Conservation (phyloP, 108 stramenopile species). For the Skeletonema tropicum region DNA sequence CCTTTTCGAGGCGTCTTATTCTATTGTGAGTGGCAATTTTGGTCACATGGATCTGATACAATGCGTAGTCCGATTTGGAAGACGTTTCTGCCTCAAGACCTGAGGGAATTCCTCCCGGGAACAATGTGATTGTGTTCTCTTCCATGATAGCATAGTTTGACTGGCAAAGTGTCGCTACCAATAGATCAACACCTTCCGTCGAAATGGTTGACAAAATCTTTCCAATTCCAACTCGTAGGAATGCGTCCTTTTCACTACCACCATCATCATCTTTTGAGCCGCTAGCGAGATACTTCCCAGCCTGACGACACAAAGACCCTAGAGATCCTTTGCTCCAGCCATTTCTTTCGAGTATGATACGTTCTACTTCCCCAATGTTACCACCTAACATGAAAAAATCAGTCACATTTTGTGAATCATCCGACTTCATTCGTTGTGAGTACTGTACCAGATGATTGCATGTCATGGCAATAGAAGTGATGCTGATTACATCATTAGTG, state of each 20-base stretch:
- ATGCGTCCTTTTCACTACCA: background rate
- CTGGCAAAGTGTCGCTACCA: constrained; percentile 25
- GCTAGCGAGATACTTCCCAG: constrained; percentile 6
- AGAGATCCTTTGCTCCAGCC: constrained; percentile 22
- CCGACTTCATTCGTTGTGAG: background rate
- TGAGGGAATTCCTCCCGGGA: constrained; percentile 31
- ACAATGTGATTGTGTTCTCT: constrained; percentile 27
- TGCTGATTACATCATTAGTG: constrained; percentile 9
- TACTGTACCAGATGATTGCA: constrained; percentile 12
- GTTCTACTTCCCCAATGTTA: constrained; percentile 6
- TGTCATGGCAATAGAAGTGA: background rate
- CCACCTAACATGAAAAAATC: constrained; percentile 11
- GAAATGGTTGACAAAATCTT: constrained; percentile 20
- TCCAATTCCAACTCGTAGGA: constrained; percentile 1
- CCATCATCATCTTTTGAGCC: background rate
- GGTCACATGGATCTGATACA: constrained; percentile 39
- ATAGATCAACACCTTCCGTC: constrained; percentile 24
- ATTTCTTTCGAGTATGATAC: constrained; percentile 25
- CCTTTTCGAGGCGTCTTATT: constrained; percentile 27
- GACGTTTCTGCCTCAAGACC: background rate
- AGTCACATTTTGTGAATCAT: constrained; percentile 8
- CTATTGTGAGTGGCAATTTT: constrained; percentile 22
- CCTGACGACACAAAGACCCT: constrained; percentile 14
- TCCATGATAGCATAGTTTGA: constrained; percentile 31
- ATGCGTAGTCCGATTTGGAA: constrained; percentile 25